A percentile compares a stretch with the other conserved stretches of the same genome.
phyloP scores from a whole-genome alignment of 768 basidiomycete genomes.

The Tylopilus subfusipes region DNA sequence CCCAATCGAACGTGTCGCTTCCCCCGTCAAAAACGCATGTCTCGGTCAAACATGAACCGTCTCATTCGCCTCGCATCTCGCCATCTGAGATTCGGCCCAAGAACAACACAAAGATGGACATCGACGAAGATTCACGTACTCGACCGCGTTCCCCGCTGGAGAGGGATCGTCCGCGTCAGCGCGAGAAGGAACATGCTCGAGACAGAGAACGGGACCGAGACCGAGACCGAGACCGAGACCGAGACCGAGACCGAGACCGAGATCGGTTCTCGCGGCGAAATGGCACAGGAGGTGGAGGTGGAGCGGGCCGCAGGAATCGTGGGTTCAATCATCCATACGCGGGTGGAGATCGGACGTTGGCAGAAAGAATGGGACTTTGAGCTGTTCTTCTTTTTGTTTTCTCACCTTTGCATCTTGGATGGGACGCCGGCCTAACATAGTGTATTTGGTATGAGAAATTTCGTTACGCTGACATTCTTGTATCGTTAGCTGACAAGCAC shows the following conservation, averaged over 20 bases:
- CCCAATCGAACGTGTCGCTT: constrained; percentile 31
- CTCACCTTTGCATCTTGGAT: constrained; percentile 18
- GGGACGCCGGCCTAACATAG: constrained; percentile 25
- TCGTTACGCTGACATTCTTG: constrained; percentile 12
- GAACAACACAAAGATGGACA: constrained; percentile 46
- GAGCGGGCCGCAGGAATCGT: constrained; percentile 36
- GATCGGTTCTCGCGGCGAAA: constrained; percentile 41
- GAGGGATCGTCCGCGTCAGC: constrained; percentile 38
- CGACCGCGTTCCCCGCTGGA: constrained; percentile 43
- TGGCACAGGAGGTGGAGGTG: constrained; percentile 40
- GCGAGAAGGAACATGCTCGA: constrained; percentile 36
- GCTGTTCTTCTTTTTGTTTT: constrained; percentile 16
- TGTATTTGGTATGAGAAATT: constrained; percentile 37
- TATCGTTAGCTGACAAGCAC: constrained; percentile 31
- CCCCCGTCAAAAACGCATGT: constrained; percentile 24
- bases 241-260: constrained; percentile 32
- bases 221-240: constrained; percentile 34
- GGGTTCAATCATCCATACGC: constrained; percentile 35
- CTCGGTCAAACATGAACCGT: constrained; percentile 26
- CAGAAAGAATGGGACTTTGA: constrained; percentile 79
- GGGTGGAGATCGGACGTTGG: constrained; percentile 72
- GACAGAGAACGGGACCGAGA: constrained; percentile 36
- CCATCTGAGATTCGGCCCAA: constrained; percentile 29
- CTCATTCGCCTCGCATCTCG: constrained; percentile 27
- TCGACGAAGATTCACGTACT: constrained; percentile 50